Percentiles rank a stretch among this genome's conserved stretches.
Evolutionary conservation across 1,139 yeast species (phyloP).

Genomic region (Geotrichum aggregatum): DNA sequence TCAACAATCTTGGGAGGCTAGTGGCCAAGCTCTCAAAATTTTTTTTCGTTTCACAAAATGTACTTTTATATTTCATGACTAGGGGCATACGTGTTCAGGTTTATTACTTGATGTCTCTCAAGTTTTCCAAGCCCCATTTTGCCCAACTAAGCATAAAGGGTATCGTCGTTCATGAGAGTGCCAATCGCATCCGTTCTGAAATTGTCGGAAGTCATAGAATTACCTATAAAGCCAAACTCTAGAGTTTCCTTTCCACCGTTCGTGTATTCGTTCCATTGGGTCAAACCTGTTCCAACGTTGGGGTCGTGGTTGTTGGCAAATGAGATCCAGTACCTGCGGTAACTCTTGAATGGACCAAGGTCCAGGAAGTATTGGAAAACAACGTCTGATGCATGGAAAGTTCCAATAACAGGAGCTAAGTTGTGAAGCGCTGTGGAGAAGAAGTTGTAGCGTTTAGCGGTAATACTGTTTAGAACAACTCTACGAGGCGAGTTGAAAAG

Average conservation of each 20-base stretch:
- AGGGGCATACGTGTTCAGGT: too few relatives aligned
- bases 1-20: too few relatives aligned
- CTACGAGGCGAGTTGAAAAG: constrained; percentile 26
- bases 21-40: too few relatives aligned
- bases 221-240: not conserved
- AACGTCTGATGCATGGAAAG: constrained; percentile 25
- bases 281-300: constrained; percentile 18
- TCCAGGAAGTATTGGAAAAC: constrained; percentile 14
- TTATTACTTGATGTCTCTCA: too few relatives aligned
- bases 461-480: constrained; percentile 3
- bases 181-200: constrained; percentile 5
- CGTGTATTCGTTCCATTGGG: constrained; percentile 38
- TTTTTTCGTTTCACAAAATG: too few relatives aligned
- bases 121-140: too few relatives aligned
- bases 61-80: too few relatives aligned
- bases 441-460: constrained; percentile 20
- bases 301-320: constrained; percentile 27
- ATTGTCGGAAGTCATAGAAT: constrained; percentile 3
- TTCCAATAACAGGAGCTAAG: constrained; percentile 24
- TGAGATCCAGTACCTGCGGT: constrained; percentile 25
- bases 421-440: constrained; percentile 21
- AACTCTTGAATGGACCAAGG: constrained; percentile 14
- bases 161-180: not conserved
- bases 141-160: too few relatives aligned
- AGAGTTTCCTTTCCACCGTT: not conserved